Evolutionary conservation across 2,329 filamentous ascomycete species (phyloP).

Genomic region (Aciculosporium take): DNA sequence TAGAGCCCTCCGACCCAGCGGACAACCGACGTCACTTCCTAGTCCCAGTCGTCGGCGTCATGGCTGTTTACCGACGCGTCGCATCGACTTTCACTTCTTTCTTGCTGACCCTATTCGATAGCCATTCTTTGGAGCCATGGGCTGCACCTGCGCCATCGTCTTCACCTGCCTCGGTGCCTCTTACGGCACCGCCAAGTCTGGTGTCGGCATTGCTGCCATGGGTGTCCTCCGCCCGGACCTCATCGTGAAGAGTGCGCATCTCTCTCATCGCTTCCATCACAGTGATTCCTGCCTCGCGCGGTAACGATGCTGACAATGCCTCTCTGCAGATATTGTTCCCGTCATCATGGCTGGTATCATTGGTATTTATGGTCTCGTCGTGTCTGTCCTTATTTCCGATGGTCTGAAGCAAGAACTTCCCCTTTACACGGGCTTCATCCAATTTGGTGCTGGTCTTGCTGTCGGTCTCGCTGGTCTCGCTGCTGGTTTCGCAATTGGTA

Average conservation of each 20-base stretch:
- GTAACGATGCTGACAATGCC: slow-evolving; percentile 9
- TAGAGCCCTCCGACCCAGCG: slow-evolving; percentile 25
- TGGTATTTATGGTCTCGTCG: slow-evolving; percentile 91
- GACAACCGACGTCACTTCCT: slow-evolving; percentile 17
- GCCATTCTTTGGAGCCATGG: slow-evolving; percentile 95
- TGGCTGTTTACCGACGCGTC: slow-evolving; percentile 10
- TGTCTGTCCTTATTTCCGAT: slow-evolving; percentile 76
- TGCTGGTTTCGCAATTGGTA: slow-evolving; percentile 76
- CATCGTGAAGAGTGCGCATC: slow-evolving; percentile 89
- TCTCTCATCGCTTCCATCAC: neutral
- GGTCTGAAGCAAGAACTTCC: slow-evolving; percentile 57
- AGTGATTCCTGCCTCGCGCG: neutral
- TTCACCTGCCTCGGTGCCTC: slow-evolving; percentile 95
- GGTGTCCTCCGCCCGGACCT: slow-evolving; percentile 94
- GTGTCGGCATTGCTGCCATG: slow-evolving; percentile 96
- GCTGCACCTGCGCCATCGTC: slow-evolving; percentile 91
- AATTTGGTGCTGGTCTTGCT: slow-evolving; percentile 68
- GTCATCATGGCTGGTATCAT: slow-evolving; percentile 99
- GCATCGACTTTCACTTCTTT: slow-evolving; percentile 8
- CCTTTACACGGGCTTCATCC: slow-evolving; percentile 73
- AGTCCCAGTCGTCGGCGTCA: slow-evolving; percentile 9
- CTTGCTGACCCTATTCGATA: slow-evolving; percentile 24
- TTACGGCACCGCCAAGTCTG: slow-evolving; percentile 98
- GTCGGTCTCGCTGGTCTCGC: slow-evolving; percentile 74
- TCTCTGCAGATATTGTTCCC: slow-evolving; percentile 74